phyloP scores from a whole-genome alignment of 768 basidiomycete species.

The Leccinum boreale region DNA sequence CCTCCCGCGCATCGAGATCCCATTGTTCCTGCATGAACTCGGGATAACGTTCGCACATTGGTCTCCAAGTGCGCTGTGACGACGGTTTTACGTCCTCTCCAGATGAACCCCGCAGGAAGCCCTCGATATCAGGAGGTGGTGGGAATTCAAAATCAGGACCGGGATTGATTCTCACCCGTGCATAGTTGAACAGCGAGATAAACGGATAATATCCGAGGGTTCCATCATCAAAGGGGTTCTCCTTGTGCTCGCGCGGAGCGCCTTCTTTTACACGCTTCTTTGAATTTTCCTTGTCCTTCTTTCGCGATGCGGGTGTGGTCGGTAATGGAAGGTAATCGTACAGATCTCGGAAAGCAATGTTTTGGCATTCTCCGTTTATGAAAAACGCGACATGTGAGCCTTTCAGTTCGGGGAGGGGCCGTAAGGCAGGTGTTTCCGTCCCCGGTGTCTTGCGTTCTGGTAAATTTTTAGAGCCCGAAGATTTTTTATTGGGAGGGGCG shows the following conservation, averaged over 20 bases:
- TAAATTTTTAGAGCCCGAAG: conserved; percentile 62
- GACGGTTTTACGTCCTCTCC: conserved; percentile 32
- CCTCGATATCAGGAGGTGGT: conserved; percentile 77
- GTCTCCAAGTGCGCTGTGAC: conserved; percentile 58
- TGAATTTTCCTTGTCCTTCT: conserved; percentile 53
- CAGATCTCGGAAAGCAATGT: conserved; percentile 80
- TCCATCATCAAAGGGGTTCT: conserved; percentile 92
- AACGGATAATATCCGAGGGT: conserved; percentile 94
- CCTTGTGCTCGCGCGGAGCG: conserved; percentile 65
- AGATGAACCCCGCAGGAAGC: conserved; percentile 41
- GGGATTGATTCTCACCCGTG: conserved; percentile 78
- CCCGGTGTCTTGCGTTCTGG: conserved; percentile 49
- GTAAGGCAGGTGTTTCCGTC: conserved; percentile 41
- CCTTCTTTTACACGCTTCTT: conserved; percentile 62
- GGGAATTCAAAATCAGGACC: conserved; percentile 84
- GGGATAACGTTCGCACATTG: conserved; percentile 78
- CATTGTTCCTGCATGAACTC: conserved; percentile 86
- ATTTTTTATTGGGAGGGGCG: conserved; percentile 54
- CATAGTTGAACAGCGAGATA: conserved; percentile 90
- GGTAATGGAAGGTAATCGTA: conserved; percentile 88
- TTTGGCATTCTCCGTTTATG: conserved; percentile 84
- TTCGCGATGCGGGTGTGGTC: conserved; percentile 51
- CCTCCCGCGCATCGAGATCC: conserved; percentile 72
- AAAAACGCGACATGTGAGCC: conserved; percentile 85
- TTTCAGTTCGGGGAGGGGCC: conserved; percentile 65